Conservation (phyloP, 2,329 filamentous ascomycete genomes). For the Calonectria hongkongensis region DNA sequence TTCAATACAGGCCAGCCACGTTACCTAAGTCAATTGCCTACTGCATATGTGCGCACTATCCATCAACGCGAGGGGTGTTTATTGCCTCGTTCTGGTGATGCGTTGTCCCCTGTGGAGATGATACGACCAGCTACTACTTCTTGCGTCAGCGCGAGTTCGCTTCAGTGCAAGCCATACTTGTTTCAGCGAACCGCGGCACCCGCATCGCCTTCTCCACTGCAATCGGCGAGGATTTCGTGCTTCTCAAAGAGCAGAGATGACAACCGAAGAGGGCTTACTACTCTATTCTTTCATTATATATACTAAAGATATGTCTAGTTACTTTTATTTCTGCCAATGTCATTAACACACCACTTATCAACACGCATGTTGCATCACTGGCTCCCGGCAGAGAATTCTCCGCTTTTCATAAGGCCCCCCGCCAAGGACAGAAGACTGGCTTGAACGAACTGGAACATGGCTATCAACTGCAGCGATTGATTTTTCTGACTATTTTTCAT, state of each 20-base stretch:
- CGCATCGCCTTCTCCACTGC: neutral
- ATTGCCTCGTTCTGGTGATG: neutral
- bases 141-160: neutral
- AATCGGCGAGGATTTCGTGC: too few species aligned
- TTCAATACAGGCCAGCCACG: neutral
- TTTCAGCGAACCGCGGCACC: neutral
- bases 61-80: neutral
- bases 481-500: too few species aligned
- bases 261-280: neutral
- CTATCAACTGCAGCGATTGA: too few species aligned
- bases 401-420: too few species aligned
- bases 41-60: neutral
- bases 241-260: neutral
- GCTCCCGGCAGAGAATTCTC: too few species aligned
- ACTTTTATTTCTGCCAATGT: too few species aligned
- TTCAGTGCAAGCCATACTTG: neutral
- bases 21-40: neutral
- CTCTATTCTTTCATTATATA: too few species aligned
- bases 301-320: too few species aligned
- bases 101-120: slow-evolving; percentile 11
- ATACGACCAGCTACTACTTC: neutral
- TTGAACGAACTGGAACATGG: too few species aligned
- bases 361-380: too few species aligned
- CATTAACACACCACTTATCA: too few species aligned
- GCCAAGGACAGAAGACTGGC: too few species aligned